Base-by-base conservation (phyloP, 2,329 filamentous ascomycete species). In the Rosellinia necatrix region DNA sequence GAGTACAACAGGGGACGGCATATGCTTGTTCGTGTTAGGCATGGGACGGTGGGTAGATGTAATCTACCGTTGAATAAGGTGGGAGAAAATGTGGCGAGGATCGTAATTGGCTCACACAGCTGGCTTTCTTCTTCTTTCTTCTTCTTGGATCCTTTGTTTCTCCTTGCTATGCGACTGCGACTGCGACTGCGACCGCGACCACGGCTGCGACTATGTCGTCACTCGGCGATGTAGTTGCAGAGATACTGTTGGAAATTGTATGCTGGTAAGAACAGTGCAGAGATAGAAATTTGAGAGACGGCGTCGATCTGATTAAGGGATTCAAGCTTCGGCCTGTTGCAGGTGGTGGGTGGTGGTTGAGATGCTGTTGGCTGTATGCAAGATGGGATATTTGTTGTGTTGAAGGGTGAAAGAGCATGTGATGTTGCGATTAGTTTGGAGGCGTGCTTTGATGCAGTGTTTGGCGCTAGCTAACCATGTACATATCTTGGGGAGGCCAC, bases 131-230 rank as follows among this genome's bases (percentile, higher is more conserved):
- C 7, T 50, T 53, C n/a, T 42, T 42, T 49, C 25, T 34, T 35
- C 44, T 52, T 25, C 25, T 48, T 43, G 42, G 7, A 29, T 15
- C 7, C 32, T 40, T 46, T 19, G 10, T 12, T n/a, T 15, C 8
- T 27, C 27, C 37, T 42, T 42, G 4, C 13, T 38, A 27, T 42
- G 46, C 17, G 19, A 43, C 35, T 50, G 41, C 41, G 22, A 40
- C 24, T 38, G 48, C 17, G n/a, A n/a, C n/a, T n/a, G n/a, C n/a
- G n/a, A n/a, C n/a, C n/a, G n/a, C n/a, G n/a, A n/a, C n/a, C n/a
- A n/a, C n/a, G n/a, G n/a, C 30, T 43, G 40, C 48, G 34, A 58
- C 49, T 58, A 59, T 61, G 56, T 61, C 53, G 59, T 61, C 59
- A 61, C 59, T 59, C 27, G 49, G 53, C 52, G 46, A 57, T 40